phyloP scores from a whole-genome alignment of 2,329 filamentous ascomycete genomes.

The Colletotrichum sp. region DNA sequence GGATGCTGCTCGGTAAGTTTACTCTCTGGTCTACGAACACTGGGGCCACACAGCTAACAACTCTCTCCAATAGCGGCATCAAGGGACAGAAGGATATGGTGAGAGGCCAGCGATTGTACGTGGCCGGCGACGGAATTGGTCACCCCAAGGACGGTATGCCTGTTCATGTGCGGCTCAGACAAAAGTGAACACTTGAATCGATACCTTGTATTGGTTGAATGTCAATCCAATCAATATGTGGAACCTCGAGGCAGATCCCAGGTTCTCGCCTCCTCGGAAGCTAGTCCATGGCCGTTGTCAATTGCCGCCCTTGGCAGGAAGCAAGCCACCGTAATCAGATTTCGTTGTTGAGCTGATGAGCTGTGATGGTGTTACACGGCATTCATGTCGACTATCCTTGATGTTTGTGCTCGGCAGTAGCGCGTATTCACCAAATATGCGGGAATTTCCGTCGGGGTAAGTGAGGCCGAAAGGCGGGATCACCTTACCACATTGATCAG shows the following conservation, averaged over 20 bases:
- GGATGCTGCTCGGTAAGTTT: conserved; percentile 39
- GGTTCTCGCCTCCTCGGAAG: not conserved
- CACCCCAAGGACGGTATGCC: conserved; percentile 43
- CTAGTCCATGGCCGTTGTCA: not conserved
- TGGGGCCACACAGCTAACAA: not conserved
- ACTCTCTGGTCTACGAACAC: not conserved
- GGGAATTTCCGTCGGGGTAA: not conserved
- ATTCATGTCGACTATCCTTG: not conserved
- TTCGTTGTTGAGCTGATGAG: not conserved
- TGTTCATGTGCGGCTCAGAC: conserved; percentile 31
- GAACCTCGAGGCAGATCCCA: not conserved
- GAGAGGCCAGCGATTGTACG: conserved; percentile 33
- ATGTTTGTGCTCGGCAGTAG: not conserved
- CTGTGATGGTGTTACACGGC: not conserved
- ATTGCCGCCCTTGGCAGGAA: not conserved
- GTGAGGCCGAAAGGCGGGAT: not conserved
- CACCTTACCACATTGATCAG: not conserved
- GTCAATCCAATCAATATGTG: not conserved
- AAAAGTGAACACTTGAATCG: not conserved
- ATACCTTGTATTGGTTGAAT: not conserved
- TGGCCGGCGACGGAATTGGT: conserved; percentile 30
- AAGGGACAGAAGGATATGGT: conserved; percentile 30
- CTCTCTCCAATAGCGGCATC: not conserved
- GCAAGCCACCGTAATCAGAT: not conserved
- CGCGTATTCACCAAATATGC: not conserved